phyloP scores from a whole-genome alignment of 2,329 filamentous ascomycete species.

The Aspergillus fructus region DNA sequence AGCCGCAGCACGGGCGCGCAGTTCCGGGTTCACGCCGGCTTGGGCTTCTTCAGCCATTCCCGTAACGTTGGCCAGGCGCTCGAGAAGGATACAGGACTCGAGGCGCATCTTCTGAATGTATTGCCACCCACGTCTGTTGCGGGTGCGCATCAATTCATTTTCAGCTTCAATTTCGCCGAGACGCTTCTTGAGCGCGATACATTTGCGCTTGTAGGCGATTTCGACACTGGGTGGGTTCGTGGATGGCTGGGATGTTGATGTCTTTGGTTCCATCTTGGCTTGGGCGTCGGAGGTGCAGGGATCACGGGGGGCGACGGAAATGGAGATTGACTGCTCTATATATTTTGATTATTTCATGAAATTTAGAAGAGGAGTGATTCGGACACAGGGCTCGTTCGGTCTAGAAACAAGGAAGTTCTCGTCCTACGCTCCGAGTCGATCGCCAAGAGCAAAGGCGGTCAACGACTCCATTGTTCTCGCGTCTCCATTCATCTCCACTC shows the following conservation, averaged over 20 bases:
- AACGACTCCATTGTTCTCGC: background rate
- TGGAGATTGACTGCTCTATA: background rate
- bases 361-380: background rate
- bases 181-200: constrained; percentile 87
- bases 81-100: constrained; percentile 44
- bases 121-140: constrained; percentile 75
- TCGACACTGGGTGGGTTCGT: constrained; percentile 83
- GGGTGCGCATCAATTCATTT: constrained; percentile 79
- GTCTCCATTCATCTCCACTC: background rate
- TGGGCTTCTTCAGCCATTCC: constrained; percentile 43
- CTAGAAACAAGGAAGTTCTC: constrained; percentile 4
- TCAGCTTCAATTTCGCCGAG: constrained; percentile 88
- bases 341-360: background rate
- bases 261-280: constrained; percentile 30
- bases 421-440: constrained; percentile 1
- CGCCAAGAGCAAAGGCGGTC: constrained; percentile 13
- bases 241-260: constrained; percentile 28
- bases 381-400: background rate
- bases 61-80: constrained; percentile 41
- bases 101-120: constrained; percentile 90
- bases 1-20: constrained; percentile 36
- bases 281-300: background rate
- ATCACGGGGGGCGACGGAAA: background rate
- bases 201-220: constrained; percentile 94
- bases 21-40: constrained; percentile 32